phyloP scores from a whole-genome alignment of 1,284 basidiomycete genomes.

The Boletellus sp. region DNA sequence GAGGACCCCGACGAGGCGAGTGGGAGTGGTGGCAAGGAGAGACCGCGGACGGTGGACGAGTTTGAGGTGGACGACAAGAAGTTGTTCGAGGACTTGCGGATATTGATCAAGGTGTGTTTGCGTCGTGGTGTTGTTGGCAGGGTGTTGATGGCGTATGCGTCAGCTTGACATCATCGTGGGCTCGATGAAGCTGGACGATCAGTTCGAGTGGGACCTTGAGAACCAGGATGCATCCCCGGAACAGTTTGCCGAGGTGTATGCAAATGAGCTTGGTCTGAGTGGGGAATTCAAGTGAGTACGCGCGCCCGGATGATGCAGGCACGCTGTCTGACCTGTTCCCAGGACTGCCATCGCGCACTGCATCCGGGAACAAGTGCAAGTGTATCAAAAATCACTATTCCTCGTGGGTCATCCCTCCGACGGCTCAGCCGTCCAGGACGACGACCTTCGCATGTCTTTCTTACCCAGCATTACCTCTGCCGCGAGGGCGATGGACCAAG shows the following conservation, averaged over 20 bases:
- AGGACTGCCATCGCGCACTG: conserved; percentile 94
- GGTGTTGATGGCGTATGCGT: conserved; percentile 4
- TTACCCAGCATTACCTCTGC: conserved; percentile 74
- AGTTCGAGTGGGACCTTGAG: conserved; percentile 97
- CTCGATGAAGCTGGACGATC: conserved; percentile 90
- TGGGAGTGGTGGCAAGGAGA: conserved; percentile 35
- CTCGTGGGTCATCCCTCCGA: conserved; percentile 86
- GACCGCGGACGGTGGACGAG: conserved; percentile 47
- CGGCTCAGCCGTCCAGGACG: conserved; percentile 79
- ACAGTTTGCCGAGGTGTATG: conserved; percentile 87
- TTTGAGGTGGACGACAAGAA: conserved; percentile 55
- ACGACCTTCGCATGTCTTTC: conserved; percentile 89
- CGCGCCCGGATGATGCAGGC: neutral
- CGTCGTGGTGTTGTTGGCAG: neutral
- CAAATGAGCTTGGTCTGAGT: conserved; percentile 82
- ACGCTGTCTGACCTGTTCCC: conserved; percentile 14
- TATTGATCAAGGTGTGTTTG: conserved; percentile 78
- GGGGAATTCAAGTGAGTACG: conserved; percentile 85
- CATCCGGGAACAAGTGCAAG: conserved; percentile 93
- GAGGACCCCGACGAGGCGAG: conserved; percentile 34
- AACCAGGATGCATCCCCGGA: conserved; percentile 82
- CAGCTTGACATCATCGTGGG: conserved; percentile 96
- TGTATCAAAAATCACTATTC: conserved; percentile 90
- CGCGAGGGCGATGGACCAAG: conserved; percentile 71
- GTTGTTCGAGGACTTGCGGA: conserved; percentile 81